Conservation (phyloP, 139 green algal genomes). For the Chlorella sp. region DNA sequence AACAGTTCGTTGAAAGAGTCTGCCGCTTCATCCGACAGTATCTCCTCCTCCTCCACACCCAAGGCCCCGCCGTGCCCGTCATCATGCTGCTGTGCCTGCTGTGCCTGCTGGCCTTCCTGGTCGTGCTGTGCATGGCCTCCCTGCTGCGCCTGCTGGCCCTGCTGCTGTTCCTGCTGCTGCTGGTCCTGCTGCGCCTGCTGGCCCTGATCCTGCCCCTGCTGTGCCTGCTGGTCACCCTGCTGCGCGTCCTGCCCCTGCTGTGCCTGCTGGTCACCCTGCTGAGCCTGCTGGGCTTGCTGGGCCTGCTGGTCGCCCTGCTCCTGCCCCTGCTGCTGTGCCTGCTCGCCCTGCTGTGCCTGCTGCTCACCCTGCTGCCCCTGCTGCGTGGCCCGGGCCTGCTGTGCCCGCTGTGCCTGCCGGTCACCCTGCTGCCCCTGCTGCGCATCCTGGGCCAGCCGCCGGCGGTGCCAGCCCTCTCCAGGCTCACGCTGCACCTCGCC, state of each 20-base stretch:
- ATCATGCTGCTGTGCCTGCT: slow-evolving; percentile 6
- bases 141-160: slow-evolving; percentile 6
- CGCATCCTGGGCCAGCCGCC: no score
- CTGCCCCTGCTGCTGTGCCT: slow-evolving; percentile 23
- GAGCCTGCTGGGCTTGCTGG: neutral
- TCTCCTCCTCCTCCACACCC: slow-evolving; percentile 35
- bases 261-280: neutral
- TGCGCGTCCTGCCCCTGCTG: neutral
- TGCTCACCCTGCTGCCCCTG: neutral
- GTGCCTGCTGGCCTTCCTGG: neutral
- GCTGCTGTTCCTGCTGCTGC: slow-evolving; percentile 20
- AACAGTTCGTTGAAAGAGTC: slow-evolving; percentile 56
- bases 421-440: neutral
- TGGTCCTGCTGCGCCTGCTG: slow-evolving; percentile 15
- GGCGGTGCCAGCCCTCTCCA: no score
- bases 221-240: neutral
- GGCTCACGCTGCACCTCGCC: no score
- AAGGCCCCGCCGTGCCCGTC: neutral
- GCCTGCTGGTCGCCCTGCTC: slow-evolving; percentile 15
- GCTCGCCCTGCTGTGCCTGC: neutral
- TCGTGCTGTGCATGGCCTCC: neutral
- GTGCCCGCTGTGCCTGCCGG: neutral
- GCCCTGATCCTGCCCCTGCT: neutral
- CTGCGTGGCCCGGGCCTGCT: neutral
- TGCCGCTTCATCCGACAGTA: slow-evolving; percentile 66